Conservation (phyloP, 495 filamentous ascomycete species). For the Podospora bellae-mahoneyi region DNA sequence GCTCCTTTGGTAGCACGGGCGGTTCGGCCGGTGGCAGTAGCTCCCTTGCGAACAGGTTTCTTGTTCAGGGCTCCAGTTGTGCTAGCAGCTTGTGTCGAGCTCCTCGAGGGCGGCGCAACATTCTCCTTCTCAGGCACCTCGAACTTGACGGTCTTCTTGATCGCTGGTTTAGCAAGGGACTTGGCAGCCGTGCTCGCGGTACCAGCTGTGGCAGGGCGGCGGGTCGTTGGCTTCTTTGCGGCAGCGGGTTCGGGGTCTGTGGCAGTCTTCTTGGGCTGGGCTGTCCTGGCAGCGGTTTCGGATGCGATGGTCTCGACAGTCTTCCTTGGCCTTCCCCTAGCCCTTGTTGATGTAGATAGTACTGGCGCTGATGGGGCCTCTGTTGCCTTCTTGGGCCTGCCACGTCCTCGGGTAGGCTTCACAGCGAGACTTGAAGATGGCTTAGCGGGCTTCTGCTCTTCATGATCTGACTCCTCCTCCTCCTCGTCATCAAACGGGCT, state of each 20-base stretch:
- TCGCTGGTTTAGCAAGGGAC: slow-evolving; percentile 33
- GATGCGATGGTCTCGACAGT: slow-evolving; percentile 27
- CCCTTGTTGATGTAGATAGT: slow-evolving; percentile 26
- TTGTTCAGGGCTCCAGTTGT: slow-evolving; percentile 24
- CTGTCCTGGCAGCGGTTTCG: slow-evolving; percentile 31
- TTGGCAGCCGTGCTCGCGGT: slow-evolving; percentile 29
- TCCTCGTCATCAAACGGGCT: slow-evolving; percentile 43
- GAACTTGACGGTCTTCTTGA: slow-evolving; percentile 56
- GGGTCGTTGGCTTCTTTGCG: slow-evolving; percentile 39
- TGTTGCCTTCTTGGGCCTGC: slow-evolving; percentile 42
- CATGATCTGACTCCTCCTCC: slow-evolving; percentile 39
- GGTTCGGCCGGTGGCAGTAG: slow-evolving; percentile 15
- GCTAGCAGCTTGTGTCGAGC: slow-evolving; percentile 28
- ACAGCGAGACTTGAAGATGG: slow-evolving; percentile 15
- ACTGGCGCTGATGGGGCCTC: slow-evolving; percentile 17
- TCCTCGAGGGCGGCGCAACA: slow-evolving; percentile 31
- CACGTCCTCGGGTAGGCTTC: slow-evolving; percentile 44
- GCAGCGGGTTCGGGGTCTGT: slow-evolving; percentile 27
- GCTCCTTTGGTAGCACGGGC: slow-evolving; percentile 21
- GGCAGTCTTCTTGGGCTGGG: slow-evolving; percentile 36
- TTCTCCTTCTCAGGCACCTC: slow-evolving; percentile 59
- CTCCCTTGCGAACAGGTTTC: slow-evolving; percentile 29
- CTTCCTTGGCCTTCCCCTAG: slow-evolving; percentile 49
- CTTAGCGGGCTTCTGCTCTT: slow-evolving; percentile 32
- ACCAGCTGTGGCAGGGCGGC: slow-evolving; percentile 35